Evolutionary conservation across 495 filamentous ascomycete species (phyloP), one percentile per base, ranked within the genome.

Genomic region (Entonaema liquescens): DNA sequence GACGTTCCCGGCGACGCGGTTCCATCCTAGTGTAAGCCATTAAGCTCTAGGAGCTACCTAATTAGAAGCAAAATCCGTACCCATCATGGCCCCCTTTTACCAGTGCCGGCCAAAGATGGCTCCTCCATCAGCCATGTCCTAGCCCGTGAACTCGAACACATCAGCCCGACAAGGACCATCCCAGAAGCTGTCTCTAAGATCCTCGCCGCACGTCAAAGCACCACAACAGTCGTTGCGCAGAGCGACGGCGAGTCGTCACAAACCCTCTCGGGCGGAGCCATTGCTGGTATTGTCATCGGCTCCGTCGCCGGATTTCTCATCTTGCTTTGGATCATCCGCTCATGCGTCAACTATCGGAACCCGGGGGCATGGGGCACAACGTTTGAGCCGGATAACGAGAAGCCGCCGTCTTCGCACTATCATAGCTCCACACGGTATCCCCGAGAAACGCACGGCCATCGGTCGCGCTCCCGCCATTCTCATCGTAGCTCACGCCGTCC

Each of bases 241-340:
- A 65, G 63, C 15, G 69, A 50, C 28, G 82, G 82, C 65, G 75
- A 76, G 12, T 52, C 69, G 6, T 55, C 29, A 12, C 78, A 74
- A n/a, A 84, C 77, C 15, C 79, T 89, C 15, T 79, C 78, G 19
- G 81, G 85, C 17, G 87, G 87, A 23, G 86, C 79, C 1, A 88
- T 89, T 44, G 87, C 87, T 0, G 87, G 87, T 42, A 88, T 89
- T 64, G 87, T 89, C 55, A 82, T 89, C 71, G 87, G 87, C 35
- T 82, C 83, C 21, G 84, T 89, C 55, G 85, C 76, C 53, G 87
- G 87, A 6, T 79, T 88, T 1, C 77, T 89, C 0, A 72, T 89
- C 0, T 59, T 89, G 3, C 69, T 85, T 25, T 89, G 87, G 87
- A 78, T 89, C 71, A 71, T 83, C 72, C 74, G 77, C 5, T 80